These are phyloP conservation scores for Clitopilus passeckerianus DNA, from an alignment of 768 basidiomycete genomes.

Conservation along the genomic window DNA sequence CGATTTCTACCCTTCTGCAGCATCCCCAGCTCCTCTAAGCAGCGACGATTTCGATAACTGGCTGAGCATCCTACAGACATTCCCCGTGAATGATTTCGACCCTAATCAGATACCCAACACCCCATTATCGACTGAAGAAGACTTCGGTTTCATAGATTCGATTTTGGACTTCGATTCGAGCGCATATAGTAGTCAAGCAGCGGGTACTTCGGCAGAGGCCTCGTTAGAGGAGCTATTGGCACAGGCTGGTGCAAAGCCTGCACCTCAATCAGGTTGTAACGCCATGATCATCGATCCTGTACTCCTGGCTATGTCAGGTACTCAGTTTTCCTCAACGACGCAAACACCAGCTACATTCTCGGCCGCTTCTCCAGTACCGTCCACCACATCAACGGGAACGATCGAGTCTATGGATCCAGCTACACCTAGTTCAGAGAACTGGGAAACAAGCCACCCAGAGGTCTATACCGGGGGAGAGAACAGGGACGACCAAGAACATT, in stretches of 20 bases:
- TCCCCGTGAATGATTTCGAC: slow-evolving; percentile 29
- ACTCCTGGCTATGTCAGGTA: slow-evolving; percentile 22
- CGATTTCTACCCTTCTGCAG: slow-evolving; percentile 3
- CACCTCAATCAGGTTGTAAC: background rate
- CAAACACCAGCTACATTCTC: background rate
- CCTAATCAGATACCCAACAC: slow-evolving; percentile 7
- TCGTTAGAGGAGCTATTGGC: background rate
- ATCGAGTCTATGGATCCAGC: slow-evolving; percentile 17
- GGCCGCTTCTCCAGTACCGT: slow-evolving; percentile 17
- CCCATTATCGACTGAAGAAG: slow-evolving; percentile 2
- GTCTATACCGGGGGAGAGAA: slow-evolving; percentile 13
- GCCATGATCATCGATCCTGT: slow-evolving; percentile 26
- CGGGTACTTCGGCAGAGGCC: background rate
- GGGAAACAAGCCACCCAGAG: slow-evolving; percentile 29
- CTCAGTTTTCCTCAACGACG: slow-evolving; percentile 1
- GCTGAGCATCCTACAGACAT: slow-evolving; percentile 45
- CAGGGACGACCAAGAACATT: background rate
- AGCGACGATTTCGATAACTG: slow-evolving; percentile 36
- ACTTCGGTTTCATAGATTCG: slow-evolving; percentile 12
- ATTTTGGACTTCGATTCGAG: slow-evolving; percentile 7
- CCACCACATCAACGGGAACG: slow-evolving; percentile 27
- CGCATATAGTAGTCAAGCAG: background rate
- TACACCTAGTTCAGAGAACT: slow-evolving; percentile 31
- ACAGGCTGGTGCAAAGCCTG: background rate
- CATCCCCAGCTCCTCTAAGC: background rate